A percentile compares a stretch with the other conserved stretches of the same genome.
phyloP scores from a whole-genome alignment of 768 basidiomycete genomes.

The Russula brevipes region DNA sequence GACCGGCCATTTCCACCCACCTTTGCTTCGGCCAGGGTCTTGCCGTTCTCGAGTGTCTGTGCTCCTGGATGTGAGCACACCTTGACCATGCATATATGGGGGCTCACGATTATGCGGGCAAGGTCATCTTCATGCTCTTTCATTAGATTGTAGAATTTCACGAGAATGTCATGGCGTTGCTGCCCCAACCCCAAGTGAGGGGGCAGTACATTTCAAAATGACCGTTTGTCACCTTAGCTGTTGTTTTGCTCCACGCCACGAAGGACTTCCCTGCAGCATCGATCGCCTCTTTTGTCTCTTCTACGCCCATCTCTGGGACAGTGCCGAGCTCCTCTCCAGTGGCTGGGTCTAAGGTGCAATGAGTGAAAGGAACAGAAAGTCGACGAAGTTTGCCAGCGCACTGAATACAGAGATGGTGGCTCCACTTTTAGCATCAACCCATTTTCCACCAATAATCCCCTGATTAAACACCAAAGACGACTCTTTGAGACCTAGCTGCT shows the following conservation, averaged over 20 bases:
- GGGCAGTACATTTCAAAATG: not conserved
- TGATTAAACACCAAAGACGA: slow-evolving; percentile 66
- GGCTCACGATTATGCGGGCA: slow-evolving; percentile 66
- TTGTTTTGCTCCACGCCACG: slow-evolving; percentile 79
- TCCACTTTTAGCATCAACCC: slow-evolving; percentile 74
- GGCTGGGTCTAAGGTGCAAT: slow-evolving; percentile 65
- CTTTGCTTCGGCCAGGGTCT: slow-evolving; percentile 79
- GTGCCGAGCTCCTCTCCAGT: slow-evolving; percentile 78
- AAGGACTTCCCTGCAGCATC: slow-evolving; percentile 76
- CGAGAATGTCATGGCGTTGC: slow-evolving; percentile 78
- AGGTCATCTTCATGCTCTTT: slow-evolving; percentile 83
- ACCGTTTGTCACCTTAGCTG: slow-evolving; percentile 59
- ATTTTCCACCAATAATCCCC: slow-evolving; percentile 79
- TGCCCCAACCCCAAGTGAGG: slow-evolving; percentile 30
- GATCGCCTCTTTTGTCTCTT: slow-evolving; percentile 82
- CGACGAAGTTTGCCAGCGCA: slow-evolving; percentile 37
- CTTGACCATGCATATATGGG: not conserved
- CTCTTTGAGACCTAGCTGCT: slow-evolving; percentile 55
- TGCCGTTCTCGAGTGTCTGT: slow-evolving; percentile 94
- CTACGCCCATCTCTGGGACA: slow-evolving; percentile 83
- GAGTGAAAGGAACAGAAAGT: not conserved
- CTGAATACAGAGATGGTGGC: slow-evolving; percentile 71
- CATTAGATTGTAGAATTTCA: slow-evolving; percentile 77
- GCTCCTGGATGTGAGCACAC: not conserved
- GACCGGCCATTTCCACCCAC: slow-evolving; percentile 33